Conservation (phyloP, 31 red algal species). For the Pterothamnion heteromorphum region DNA sequence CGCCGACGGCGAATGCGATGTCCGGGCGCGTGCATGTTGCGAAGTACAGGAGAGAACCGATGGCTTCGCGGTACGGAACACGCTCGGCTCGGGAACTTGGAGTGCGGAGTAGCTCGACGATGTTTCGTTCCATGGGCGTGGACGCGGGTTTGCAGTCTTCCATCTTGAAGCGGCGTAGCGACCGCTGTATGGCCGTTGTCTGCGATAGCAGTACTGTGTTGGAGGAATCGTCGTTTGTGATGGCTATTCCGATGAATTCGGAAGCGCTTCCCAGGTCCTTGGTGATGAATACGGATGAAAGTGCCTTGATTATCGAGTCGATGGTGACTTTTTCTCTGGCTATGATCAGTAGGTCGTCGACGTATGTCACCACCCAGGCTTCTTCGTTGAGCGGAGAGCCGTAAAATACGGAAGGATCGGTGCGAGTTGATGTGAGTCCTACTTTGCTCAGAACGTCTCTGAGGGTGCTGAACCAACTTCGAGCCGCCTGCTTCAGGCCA, state of each 20-base stretch:
- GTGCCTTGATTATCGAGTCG: too few relatives aligned
- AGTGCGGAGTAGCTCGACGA: neutral
- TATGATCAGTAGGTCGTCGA: too few relatives aligned
- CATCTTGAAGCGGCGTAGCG: constrained; percentile 31
- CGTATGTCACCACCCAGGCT: too few relatives aligned
- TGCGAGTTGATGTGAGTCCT: too few relatives aligned
- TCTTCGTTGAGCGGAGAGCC: too few relatives aligned
- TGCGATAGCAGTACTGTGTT: neutral
- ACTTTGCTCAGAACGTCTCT: too few relatives aligned
- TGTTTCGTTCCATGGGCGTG: neutral
- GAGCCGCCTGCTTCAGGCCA: too few relatives aligned
- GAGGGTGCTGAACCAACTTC: too few relatives aligned
- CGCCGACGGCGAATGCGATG: neutral
- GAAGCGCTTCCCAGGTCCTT: neutral
- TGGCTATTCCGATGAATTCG: constrained; percentile 19
- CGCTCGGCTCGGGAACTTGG: neutral
- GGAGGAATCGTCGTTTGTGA: neutral
- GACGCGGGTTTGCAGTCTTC: neutral
- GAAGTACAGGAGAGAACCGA: neutral
- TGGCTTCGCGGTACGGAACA: constrained; percentile 38
- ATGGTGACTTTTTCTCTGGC: too few relatives aligned
- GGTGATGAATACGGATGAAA: constrained; percentile 21
- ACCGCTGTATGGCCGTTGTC: neutral
- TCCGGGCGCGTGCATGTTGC: neutral
- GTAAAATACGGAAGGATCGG: too few relatives aligned